Evolutionary conservation across 129 eudicot genomes (phyloP).

Genomic region (Pittosporum tobira): DNA sequence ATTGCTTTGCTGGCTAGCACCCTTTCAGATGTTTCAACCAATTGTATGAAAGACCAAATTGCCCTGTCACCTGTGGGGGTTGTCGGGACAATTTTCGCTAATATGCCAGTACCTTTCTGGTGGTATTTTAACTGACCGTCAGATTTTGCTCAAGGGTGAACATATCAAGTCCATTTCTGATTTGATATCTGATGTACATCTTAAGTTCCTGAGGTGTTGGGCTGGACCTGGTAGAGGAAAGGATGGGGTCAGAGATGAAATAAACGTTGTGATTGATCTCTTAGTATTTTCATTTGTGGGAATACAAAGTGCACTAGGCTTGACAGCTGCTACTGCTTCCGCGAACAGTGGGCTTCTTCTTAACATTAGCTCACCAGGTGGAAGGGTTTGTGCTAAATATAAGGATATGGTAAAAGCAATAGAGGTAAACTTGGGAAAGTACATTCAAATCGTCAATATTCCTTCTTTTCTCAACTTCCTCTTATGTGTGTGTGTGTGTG

Average conservation of each 20-base stretch:
- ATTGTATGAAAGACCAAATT: slow-evolving; percentile 35
- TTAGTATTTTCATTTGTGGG: slow-evolving; percentile 96
- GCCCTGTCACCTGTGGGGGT: slow-evolving; percentile 90
- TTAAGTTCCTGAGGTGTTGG: slow-evolving; percentile 66
- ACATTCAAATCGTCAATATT: slow-evolving; percentile 53
- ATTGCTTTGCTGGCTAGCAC: slow-evolving; percentile 54
- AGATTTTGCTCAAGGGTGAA: slow-evolving; percentile 68
- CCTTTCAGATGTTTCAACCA: slow-evolving; percentile 28
- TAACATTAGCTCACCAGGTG: slow-evolving; percentile 91
- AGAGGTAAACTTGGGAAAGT: slow-evolving; percentile 69
- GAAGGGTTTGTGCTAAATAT: slow-evolving; percentile 67
- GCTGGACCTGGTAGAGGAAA: slow-evolving; percentile 92
- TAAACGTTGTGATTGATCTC: slow-evolving; percentile 75
- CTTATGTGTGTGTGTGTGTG: too few species aligned
- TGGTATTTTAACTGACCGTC: slow-evolving; percentile 68
- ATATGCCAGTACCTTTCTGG: slow-evolving; percentile 87
- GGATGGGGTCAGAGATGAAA: slow-evolving; percentile 60
- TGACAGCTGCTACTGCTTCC: slow-evolving; percentile 84
- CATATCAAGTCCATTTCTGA: slow-evolving; percentile 53
- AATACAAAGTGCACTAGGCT: slow-evolving; percentile 53
- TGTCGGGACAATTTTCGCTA: slow-evolving; percentile 75
- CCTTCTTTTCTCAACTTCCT: neutral
- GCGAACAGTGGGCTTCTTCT: slow-evolving; percentile 78
- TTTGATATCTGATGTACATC: slow-evolving; percentile 61
- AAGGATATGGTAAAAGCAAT: slow-evolving; percentile 76